These are phyloP conservation scores for Glebionis coronaria DNA, from an alignment of 129 eudicot genomes.

Conservation along the genomic window DNA sequence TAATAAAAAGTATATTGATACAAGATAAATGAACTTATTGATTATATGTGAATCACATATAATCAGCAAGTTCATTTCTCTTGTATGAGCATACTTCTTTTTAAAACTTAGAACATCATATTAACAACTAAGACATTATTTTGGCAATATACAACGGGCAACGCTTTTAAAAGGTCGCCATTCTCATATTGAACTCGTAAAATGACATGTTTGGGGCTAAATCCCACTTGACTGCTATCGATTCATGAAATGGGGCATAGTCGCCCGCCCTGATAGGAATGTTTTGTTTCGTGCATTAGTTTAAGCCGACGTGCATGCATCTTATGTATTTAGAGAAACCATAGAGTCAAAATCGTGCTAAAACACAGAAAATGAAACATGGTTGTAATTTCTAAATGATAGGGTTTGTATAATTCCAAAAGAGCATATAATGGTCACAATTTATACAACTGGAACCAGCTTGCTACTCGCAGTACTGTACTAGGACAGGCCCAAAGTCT, in stretches of 20 bases:
- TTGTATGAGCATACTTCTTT: too few relatives aligned
- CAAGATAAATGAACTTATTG: too few relatives aligned
- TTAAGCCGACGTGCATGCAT: neutral
- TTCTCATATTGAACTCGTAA: neutral
- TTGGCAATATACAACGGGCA: too few relatives aligned
- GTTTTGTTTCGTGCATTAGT: neutral
- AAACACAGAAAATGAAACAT: neutral
- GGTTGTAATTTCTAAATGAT: too few relatives aligned
- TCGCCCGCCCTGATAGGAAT: constrained; percentile 1
- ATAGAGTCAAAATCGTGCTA: too few relatives aligned
- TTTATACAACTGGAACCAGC: constrained; percentile 31
- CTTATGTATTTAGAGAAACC: neutral
- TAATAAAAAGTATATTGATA: too few relatives aligned
- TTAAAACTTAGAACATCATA: too few relatives aligned
- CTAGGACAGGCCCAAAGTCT: constrained; percentile 27
- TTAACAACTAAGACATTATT: too few relatives aligned
- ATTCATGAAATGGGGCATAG: neutral
- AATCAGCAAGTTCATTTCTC: too few relatives aligned
- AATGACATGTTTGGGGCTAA: neutral
- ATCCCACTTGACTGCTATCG: neutral
- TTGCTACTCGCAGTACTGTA: constrained; percentile 6
- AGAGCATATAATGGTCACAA: constrained; percentile 11
- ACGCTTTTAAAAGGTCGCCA: neutral
- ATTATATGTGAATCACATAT: too few relatives aligned
- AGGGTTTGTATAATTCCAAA: neutral